Evolutionary conservation across 805 yeast genomes (phyloP).

Genomic region (Candida odintsovae): DNA sequence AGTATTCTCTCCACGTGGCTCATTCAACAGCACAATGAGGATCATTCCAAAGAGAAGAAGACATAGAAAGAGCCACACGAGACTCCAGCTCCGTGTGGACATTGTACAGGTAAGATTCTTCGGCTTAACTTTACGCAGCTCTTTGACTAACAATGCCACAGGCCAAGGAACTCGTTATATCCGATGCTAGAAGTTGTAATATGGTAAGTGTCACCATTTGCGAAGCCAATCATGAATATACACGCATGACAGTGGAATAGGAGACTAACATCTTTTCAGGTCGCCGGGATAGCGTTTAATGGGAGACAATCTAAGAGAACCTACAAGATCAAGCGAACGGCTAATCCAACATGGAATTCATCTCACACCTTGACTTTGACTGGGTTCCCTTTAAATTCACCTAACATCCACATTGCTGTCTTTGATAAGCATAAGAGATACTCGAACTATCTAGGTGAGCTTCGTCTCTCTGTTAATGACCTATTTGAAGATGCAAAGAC

Average conservation of each 20-base stretch:
- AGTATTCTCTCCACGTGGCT: background rate
- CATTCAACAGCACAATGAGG: slow-evolving; percentile 4
- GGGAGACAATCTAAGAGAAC: slow-evolving; percentile 17
- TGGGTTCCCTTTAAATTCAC: slow-evolving; percentile 5
- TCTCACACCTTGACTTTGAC: slow-evolving; percentile 12
- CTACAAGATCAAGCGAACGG: slow-evolving; percentile 16
- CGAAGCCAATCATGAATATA: background rate
- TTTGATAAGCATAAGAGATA: slow-evolving; percentile 23
- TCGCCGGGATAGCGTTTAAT: slow-evolving; percentile 22
- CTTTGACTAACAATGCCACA: background rate
- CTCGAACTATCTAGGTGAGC: slow-evolving; percentile 23
- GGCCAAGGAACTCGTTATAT: slow-evolving; percentile 20
- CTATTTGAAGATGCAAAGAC: slow-evolving; percentile 11
- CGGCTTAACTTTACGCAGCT: background rate
- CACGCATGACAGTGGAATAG: background rate
- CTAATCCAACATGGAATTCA: slow-evolving; percentile 21
- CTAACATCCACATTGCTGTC: slow-evolving; percentile 19
- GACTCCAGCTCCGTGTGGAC: slow-evolving; percentile 16
- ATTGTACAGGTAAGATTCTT: slow-evolving; percentile 12
- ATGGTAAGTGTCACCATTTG: slow-evolving; percentile 4
- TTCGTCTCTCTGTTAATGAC: slow-evolving; percentile 19
- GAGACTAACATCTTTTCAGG: slow-evolving; percentile 5
- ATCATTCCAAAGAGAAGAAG: slow-evolving; percentile 6
- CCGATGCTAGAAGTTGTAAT: slow-evolving; percentile 10
- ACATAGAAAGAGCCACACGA: slow-evolving; percentile 1